phyloP scores from a whole-genome alignment of 441 rosid genomes.

The Gossypium gossypioides region DNA sequence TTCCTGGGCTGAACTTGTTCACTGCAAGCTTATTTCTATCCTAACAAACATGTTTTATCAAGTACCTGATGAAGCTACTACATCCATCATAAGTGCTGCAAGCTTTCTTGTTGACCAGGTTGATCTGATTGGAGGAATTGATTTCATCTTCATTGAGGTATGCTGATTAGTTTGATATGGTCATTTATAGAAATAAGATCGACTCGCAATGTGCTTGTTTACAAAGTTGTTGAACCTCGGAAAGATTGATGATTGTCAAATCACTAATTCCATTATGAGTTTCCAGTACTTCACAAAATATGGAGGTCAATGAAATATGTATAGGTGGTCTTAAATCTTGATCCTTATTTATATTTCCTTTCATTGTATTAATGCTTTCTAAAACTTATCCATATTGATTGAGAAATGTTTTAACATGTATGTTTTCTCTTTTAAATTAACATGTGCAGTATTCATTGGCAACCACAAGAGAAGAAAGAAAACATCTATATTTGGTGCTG shows the following conservation, averaged over 20 bases:
- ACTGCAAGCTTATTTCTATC: constrained; percentile 82
- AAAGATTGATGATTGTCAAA: not conserved
- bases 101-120: constrained; percentile 71
- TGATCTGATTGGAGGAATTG: constrained; percentile 93
- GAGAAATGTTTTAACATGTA: not conserved
- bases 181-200: not conserved
- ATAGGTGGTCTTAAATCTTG: not conserved
- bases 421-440: not conserved
- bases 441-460: constrained; percentile 79
- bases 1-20: constrained; percentile 97
- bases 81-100: constrained; percentile 31
- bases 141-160: constrained; percentile 89
- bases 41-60: constrained; percentile 85
- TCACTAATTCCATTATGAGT: not conserved
- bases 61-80: constrained; percentile 46
- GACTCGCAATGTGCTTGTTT: not conserved
- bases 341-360: no score
- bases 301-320: not conserved
- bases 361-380: no score
- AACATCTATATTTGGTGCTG: constrained; percentile 81
- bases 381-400: not conserved
- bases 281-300: not conserved
- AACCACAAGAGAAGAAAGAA: constrained; percentile 76
- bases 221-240: constrained; percentile 3
- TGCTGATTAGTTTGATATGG: constrained; percentile 6